Base-by-base conservation (phyloP, 2,329 filamentous ascomycete genomes). In the Aspergillus sp. region DNA sequence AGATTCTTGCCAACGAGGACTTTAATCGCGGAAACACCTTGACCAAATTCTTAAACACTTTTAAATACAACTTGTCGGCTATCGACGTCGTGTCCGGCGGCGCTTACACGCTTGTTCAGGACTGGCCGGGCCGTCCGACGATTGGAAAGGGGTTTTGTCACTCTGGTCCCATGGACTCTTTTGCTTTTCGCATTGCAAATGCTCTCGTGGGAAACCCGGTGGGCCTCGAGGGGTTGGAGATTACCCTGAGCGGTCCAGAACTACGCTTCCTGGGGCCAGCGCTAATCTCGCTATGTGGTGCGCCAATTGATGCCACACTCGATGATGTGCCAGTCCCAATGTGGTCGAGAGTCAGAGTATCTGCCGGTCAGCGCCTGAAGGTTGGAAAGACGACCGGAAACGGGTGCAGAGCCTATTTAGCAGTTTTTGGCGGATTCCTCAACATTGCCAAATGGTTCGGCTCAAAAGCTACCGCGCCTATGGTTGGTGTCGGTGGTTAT, bases 201-300 rank as follows among this genome's bases (percentile, higher is more conserved):
- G 75, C 83, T 22, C 77, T 89, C 1, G 86, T 85, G 0, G 86
- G 85, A 0, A 89, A 89, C 57, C 66, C 79, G 0, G 69, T 77
- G 0, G 80, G 78, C 0, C 80, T 74, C 3, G 87, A 87, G 69
- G 81, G 79, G 0, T 72, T 90, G 0, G 87, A 90, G 66, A 85
- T 88, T 28, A 89, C 87, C 0, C 67, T 88, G 17, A 82, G 79
- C 15, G 87, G 87, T 0, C 87, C 87, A 0, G 85, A 87, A 34
- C 71, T 89, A 22, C 76, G 77, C 0, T 89, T 89, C 66, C 71
- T 85, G 3, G 79, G 79, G 2, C 74, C 82, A 15, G 86, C 85
- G 1, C 74, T 87, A 1, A 77, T 89, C 7, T 80, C 87, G 3
- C 65, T 89, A 13, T 85, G 84, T 47, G 87, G 87, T 50, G 84